Evolutionary conservation across 495 filamentous ascomycete species (phyloP).

Genomic region (Mytilinidion resinicola): DNA sequence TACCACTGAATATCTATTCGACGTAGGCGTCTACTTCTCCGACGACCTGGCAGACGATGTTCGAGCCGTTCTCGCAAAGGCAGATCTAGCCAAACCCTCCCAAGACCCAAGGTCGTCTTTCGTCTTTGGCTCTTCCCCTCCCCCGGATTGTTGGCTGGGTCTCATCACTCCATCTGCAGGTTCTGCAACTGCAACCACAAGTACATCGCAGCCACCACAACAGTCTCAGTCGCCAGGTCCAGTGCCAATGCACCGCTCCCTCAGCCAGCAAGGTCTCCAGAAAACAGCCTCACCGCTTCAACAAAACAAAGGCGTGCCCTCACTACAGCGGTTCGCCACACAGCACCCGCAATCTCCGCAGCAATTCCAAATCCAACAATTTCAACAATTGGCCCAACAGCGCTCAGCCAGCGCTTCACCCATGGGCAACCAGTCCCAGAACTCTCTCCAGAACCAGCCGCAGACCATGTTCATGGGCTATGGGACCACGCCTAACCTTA

Average conservation of each 20-base stretch:
- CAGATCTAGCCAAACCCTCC: slow-evolving; percentile 6
- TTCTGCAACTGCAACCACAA: background rate
- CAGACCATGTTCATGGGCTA: background rate
- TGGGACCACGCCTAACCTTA: background rate
- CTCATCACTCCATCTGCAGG: slow-evolving; percentile 10
- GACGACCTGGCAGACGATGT: slow-evolving; percentile 26
- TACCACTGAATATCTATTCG: slow-evolving; percentile 19
- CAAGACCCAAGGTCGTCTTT: slow-evolving; percentile 27
- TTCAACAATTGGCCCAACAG: slow-evolving; percentile 20
- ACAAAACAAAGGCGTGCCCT: slow-evolving; percentile 10
- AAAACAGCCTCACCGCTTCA: slow-evolving; percentile 5
- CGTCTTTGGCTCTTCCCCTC: slow-evolving; percentile 25
- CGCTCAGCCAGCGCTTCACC: slow-evolving; percentile 4
- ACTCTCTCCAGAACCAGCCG: background rate
- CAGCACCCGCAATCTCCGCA: slow-evolving; percentile 3
- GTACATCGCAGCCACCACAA: slow-evolving; percentile 1
- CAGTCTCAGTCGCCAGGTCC: slow-evolving; percentile 4
- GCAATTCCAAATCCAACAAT: slow-evolving; percentile 18
- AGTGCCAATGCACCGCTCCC: slow-evolving; percentile 5
- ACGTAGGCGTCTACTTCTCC: slow-evolving; percentile 20
- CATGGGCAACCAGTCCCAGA: slow-evolving; percentile 2
- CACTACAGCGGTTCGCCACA: slow-evolving; percentile 5
- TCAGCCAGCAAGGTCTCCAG: slow-evolving; percentile 13
- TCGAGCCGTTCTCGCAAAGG: slow-evolving; percentile 18
- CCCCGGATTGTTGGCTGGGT: slow-evolving; percentile 31